Evolutionary conservation across 495 filamentous ascomycete species (phyloP), one percentile per base, ranked within the genome.

Genomic region (Clavariopsis aquatica): DNA sequence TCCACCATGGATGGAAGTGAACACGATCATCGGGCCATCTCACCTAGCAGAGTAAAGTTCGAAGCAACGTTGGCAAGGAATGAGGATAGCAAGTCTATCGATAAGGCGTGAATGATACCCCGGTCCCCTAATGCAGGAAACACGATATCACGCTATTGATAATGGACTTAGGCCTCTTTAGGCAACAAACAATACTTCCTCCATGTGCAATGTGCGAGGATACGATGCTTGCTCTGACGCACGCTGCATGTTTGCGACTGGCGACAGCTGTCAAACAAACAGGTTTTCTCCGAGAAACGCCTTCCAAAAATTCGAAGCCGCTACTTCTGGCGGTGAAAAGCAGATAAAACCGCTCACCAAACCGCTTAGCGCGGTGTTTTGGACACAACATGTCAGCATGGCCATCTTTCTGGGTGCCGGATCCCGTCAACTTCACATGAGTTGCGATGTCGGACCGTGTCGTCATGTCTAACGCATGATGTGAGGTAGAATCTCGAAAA

Each of bases 121-220:
- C 23, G 19, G 51, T 1, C 8, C 17, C 28, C 3, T 38, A 29
- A 41, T 43, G 52, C 52, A 56, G 2, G 29, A 20, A 36, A 29
- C 52, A 56, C 20, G 36, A 27, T 29, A n/a, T 58, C 34, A 31
- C 36, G 55, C 55, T 58, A 58, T 58, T 41, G 55, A 58, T 58
- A 58, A 58, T 23, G 13, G 26, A 31, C 22, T 13, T 56, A 24
- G 22, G 23, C 52, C 52, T 29, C 41, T 56, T 56, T 34, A 34
- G 52, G 13, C n/a, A 53, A 7, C 27, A n/a, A 38, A 36, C 31
- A 56, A 56, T 56, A 56, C n/a, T 56, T 38, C 27, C 19, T 24
- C 41, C 52, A 43, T 43, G 6, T 7, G 20, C 31, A 10, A 55
- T 34, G 52, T 17, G 31, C 29, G 52, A 28, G 29, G 26, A 28